A percentile compares a stretch with the other conserved stretches of the same genome.
Conservation (phyloP, 345 rosid species). For the Euphorbia pulcherrima region DNA sequence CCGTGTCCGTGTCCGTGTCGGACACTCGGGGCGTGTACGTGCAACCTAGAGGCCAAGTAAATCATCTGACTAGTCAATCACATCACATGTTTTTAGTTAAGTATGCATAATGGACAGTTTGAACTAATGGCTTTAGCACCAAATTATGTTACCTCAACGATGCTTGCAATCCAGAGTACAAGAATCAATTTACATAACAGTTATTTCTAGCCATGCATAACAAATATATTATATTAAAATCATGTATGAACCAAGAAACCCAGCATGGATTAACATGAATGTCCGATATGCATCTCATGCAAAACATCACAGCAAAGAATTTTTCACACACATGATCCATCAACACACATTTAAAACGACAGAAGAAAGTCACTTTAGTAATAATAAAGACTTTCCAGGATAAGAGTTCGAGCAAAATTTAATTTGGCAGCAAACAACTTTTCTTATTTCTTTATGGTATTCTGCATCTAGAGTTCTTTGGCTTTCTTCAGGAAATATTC, state of each 20-base stretch:
- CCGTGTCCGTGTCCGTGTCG: too few relatives aligned
- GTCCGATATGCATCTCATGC: background rate
- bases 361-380: background rate
- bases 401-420: background rate
- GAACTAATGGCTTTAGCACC: background rate
- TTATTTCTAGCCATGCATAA: background rate
- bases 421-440: background rate
- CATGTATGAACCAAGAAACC: background rate
- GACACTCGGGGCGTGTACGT: too few relatives aligned
- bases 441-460: background rate
- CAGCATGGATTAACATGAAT: too few relatives aligned
- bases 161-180: background rate
- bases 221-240: background rate
- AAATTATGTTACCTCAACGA: background rate
- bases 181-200: background rate
- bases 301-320: background rate
- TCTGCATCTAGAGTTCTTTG: background rate
- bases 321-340: background rate
- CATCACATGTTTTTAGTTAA: too few relatives aligned
- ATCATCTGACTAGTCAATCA: background rate
- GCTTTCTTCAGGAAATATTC: background rate
- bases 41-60: background rate
- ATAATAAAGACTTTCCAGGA: background rate
- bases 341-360: background rate
- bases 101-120: background rate